A percentile compares a stretch with the other conserved stretches of the same genome.
Conservation (phyloP, 1,139 yeast genomes). For the Scheffersomyces insectosa region DNA sequence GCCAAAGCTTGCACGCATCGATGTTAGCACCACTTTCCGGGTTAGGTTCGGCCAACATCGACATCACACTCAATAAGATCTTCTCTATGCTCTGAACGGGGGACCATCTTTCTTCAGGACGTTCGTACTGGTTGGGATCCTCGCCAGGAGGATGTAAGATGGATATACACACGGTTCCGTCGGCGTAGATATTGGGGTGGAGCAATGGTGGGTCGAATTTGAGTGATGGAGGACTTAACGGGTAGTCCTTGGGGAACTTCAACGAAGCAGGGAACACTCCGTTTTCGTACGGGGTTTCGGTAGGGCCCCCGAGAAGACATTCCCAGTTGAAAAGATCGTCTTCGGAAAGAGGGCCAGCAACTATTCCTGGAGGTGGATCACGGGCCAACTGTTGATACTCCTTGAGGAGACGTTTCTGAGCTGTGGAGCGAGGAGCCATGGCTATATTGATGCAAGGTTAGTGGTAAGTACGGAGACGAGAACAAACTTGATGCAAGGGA, state of each 20-base stretch:
- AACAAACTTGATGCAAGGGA: too few relatives aligned
- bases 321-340: conserved; percentile 87
- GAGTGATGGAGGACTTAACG: conserved; percentile 85
- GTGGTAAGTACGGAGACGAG: not conserved
- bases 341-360: conserved; percentile 88
- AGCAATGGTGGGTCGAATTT: conserved; percentile 81
- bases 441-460: not conserved
- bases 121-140: conserved; percentile 92
- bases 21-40: conserved; percentile 96
- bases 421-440: conserved; percentile 64
- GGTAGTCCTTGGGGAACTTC: conserved; percentile 88
- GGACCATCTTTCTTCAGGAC: conserved; percentile 96
- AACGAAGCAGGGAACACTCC: conserved; percentile 88
- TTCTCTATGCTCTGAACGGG: conserved; percentile 97
- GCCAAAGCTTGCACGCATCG: conserved; percentile 94
- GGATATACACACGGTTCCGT: conserved; percentile 94
- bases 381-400: conserved; percentile 83
- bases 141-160: conserved; percentile 96
- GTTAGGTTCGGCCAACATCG: conserved; percentile 97
- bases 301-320: conserved; percentile 88
- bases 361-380: conserved; percentile 93
- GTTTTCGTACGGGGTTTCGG: conserved; percentile 90
- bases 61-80: conserved; percentile 85
- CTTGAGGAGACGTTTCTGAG: conserved; percentile 80
- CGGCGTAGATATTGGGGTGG: conserved; percentile 92